phyloP scores from a whole-genome alignment of 2,329 filamentous ascomycete species.

The Alternaria arbusti region DNA sequence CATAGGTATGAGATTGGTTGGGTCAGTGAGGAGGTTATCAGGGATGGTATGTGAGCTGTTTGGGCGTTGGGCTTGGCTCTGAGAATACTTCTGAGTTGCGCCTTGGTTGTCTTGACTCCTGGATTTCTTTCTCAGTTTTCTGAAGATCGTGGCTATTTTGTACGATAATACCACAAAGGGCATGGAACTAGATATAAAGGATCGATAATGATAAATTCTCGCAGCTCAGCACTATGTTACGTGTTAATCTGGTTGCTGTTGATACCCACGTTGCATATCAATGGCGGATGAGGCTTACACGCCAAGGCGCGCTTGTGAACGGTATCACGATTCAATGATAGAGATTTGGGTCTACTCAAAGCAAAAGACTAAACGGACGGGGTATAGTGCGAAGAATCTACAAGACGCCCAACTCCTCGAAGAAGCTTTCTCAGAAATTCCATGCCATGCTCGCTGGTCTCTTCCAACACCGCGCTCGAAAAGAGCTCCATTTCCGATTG shows the following conservation, averaged over 20 bases:
- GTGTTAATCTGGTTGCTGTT: no score
- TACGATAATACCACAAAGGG: accelerated
- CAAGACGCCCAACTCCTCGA: neutral
- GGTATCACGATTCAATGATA: no score
- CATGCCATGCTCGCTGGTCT: neutral
- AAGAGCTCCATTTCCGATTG: neutral
- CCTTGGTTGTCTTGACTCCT: accelerated
- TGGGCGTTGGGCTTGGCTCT: neutral
- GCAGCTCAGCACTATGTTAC: neutral
- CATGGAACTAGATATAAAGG: neutral
- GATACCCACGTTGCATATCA: no score
- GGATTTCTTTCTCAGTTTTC: neutral
- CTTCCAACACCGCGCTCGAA: neutral
- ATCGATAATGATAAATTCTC: neutral
- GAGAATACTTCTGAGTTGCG: neutral
- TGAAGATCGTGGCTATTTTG: neutral
- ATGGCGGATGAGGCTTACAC: no score
- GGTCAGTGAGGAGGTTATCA: constrained; percentile 32
- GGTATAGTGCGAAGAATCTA: neutral
- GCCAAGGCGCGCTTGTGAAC: no score
- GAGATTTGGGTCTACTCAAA: no score
- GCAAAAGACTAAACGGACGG: no score
- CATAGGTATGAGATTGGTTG: constrained; percentile 26
- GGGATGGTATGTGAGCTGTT: neutral
- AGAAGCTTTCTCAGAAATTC: neutral